These are phyloP conservation scores for Trichosporon sp. DNA, from an alignment of 1,284 basidiomycete species.

Conservation along the genomic window DNA sequence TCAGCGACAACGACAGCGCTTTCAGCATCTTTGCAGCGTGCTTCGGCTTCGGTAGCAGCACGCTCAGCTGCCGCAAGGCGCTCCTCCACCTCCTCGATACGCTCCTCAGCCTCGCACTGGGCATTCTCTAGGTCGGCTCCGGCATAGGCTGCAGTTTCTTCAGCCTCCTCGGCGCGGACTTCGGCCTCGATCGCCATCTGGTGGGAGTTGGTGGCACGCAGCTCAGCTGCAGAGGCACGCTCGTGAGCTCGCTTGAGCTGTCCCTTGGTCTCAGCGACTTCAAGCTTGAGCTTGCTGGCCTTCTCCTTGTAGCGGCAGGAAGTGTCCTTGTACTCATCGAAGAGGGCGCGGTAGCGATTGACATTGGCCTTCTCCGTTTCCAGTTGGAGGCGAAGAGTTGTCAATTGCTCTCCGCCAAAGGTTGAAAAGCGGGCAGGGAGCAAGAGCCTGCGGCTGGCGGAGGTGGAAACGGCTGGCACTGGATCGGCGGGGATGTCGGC, in stretches of 20 bases:
- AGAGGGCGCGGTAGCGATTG: not conserved
- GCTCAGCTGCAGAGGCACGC: not conserved
- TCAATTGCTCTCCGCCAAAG: not conserved
- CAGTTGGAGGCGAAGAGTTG: not conserved
- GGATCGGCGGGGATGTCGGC: no score
- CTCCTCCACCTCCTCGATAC: not conserved
- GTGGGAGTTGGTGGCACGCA: not conserved
- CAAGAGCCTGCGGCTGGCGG: no score
- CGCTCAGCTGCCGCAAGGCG: not conserved
- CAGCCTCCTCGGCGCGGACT: not conserved
- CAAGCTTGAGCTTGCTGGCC: not conserved
- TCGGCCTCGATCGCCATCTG: not conserved
- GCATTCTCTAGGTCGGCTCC: not conserved
- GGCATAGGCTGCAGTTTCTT: not conserved
- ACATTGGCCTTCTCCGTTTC: not conserved
- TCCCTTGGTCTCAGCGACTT: not conserved
- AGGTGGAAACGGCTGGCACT: no score
- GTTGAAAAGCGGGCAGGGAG: no score
- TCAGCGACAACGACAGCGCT: not conserved
- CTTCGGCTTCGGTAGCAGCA: not conserved
- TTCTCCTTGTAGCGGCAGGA: not conserved
- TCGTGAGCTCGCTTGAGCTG: not conserved
- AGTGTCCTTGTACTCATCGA: not conserved
- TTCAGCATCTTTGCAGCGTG: not conserved
- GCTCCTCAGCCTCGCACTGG: not conserved